Conservation (phyloP, 768 basidiomycete species). For the Coprinopsis cinerea region DNA sequence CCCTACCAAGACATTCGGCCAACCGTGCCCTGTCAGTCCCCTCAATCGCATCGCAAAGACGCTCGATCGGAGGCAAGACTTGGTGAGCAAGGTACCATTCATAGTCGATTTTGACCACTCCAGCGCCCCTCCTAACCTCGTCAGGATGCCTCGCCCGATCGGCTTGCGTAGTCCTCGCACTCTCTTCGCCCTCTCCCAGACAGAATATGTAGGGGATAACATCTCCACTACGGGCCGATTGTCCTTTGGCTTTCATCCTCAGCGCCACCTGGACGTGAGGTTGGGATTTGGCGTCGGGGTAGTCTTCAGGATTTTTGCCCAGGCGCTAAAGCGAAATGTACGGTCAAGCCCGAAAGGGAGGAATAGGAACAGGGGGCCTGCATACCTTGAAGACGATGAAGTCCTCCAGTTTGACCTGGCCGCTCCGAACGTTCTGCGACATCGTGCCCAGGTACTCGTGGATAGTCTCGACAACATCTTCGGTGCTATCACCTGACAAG, state of each 20-base stretch:
- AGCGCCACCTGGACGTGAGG: constrained; percentile 97
- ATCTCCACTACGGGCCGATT: constrained; percentile 77
- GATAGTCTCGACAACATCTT: constrained; percentile 82
- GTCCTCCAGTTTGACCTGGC: constrained; percentile 81
- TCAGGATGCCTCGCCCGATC: constrained; percentile 93
- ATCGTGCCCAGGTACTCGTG: constrained; percentile 84
- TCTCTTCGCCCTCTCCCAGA: constrained; percentile 60
- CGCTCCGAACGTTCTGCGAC: constrained; percentile 72
- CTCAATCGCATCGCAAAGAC: constrained; percentile 93
- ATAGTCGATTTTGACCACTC: constrained; percentile 75
- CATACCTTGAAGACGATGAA: constrained; percentile 91
- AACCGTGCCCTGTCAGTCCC: constrained; percentile 89
- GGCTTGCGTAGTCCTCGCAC: constrained; percentile 72
- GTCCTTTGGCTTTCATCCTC: constrained; percentile 80
- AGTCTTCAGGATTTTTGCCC: constrained; percentile 95
- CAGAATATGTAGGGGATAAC: constrained; percentile 98
- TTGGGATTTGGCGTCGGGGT: constrained; percentile 90
- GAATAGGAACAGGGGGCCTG: background rate
- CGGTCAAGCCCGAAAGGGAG: background rate
- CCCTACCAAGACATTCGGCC: constrained; percentile 89
- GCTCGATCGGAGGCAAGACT: constrained; percentile 89
- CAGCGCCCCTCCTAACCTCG: constrained; percentile 67
- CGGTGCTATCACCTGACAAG: constrained; percentile 85
- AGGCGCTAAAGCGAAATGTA: constrained; percentile 54
- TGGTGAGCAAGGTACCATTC: constrained; percentile 90